Base-by-base conservation (phyloP, 169 alveolate genomes). In the Sarcocystis neurona region DNA sequence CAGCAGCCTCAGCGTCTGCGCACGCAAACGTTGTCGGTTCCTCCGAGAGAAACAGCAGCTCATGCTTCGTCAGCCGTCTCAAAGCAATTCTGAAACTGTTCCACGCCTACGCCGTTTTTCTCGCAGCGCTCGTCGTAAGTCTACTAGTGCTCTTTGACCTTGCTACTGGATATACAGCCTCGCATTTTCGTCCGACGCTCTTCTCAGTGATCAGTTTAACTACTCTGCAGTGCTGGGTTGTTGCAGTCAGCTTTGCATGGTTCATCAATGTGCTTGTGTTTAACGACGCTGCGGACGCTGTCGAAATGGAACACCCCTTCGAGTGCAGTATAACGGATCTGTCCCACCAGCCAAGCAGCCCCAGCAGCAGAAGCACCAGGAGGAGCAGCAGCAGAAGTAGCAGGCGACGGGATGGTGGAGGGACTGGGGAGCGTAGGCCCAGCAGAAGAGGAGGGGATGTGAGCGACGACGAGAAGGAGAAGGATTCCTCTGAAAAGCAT, bases 101-200 rank as follows among this genome's bases (percentile, higher is more conserved):
- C 10, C 82, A 72, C 23, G 82, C 82, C 23, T 72, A 72, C 53
- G 12, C 82, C n/a, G 82, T 72, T 39, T 72, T 72, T 39, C 58
- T 72, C 34, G 50, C 23, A 8, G 8, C 56, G 34, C 82, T 72
- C 30, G 37, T 72, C 53, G 53, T 72, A 20, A 18, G 23, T 53
- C 58, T 39, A n/a, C 58, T 72, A 2, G 53, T 18, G 37, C 53
- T 72, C 2, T 72, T 72, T 27, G 82, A 72, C 82, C 56, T 72
- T 5, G 4, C 6, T 23, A 72, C 82, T 6, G 82, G 82, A n/a
- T 72, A 72, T 30, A 72, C 82, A 72, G 37, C 41, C 41, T 72
- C 82, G 20, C 82, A 72, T 72, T 72, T 72, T 53, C 34, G 82
- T 20, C 82, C 82, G 8, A 56, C 82, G 56, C 82, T 39, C 56